A percentile compares a stretch with the other conserved stretches of the same genome.
phyloP scores from a whole-genome alignment of 352 stramenopile genomes.

The Phytophthora foliorum region DNA sequence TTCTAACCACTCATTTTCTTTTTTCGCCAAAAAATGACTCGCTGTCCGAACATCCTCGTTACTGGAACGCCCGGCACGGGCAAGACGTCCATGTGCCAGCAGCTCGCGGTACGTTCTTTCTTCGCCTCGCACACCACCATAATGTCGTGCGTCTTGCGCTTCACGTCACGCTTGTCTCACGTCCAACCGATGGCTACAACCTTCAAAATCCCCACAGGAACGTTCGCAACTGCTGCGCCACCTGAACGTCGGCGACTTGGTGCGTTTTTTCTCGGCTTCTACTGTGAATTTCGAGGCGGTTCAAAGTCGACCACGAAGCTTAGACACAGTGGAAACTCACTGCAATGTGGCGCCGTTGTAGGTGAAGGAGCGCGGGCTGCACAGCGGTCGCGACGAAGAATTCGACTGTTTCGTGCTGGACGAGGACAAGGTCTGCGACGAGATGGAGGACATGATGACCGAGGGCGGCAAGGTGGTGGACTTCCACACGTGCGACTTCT shows the following conservation, averaged over 20 bases:
- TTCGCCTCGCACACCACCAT: background rate
- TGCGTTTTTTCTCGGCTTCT: slow-evolving; percentile 24
- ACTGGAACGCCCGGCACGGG: slow-evolving; percentile 97
- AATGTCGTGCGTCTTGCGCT: slow-evolving; percentile 2
- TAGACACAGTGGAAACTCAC: slow-evolving; percentile 7
- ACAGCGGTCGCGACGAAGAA: slow-evolving; percentile 92
- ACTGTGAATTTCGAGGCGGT: slow-evolving; percentile 7
- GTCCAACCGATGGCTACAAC: slow-evolving; percentile 15
- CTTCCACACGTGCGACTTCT: slow-evolving; percentile 98
- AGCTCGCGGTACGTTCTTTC: slow-evolving; percentile 78
- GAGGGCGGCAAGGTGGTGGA: slow-evolving; percentile 94
- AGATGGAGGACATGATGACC: slow-evolving; percentile 94
- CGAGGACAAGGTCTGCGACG: slow-evolving; percentile 97
- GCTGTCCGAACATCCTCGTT: slow-evolving; percentile 96
- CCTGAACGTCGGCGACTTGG: slow-evolving; percentile 96
- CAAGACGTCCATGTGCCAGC: slow-evolving; percentile 95
- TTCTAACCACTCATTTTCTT: slow-evolving; percentile 16
- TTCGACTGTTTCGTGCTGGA: slow-evolving; percentile 98
- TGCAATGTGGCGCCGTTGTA: slow-evolving; percentile 26
- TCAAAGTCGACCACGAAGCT: background rate
- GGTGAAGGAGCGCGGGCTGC: slow-evolving; percentile 80
- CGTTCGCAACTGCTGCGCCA: slow-evolving; percentile 87
- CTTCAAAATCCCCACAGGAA: slow-evolving; percentile 52
- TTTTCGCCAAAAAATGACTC: slow-evolving; percentile 44
- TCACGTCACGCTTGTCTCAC: slow-evolving; percentile 17